Base-by-base conservation (phyloP, 148 eudicot genomes). In the Camellia lanceoleosa region DNA sequence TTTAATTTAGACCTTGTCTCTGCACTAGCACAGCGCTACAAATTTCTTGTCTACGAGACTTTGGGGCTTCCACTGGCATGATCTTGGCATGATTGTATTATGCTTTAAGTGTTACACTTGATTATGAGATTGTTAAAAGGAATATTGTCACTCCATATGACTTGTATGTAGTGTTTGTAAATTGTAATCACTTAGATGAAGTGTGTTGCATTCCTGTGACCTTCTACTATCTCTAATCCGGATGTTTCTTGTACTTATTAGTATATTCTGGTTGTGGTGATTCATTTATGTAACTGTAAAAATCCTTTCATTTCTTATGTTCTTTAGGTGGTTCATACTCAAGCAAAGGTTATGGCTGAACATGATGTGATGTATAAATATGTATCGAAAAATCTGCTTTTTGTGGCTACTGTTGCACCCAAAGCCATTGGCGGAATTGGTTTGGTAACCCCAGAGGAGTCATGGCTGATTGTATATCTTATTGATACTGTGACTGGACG, bases 341-440 rank as follows among this genome's bases (percentile, higher is more conserved):
- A 97, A 85, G 94, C 98, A 71, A 97, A 97, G 85, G 93, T 89
- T 69, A 80, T 89, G 75, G 85, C 88, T 51, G 97, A 97, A 78
- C 93, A 92, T 82, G 97, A 94, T 84, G 95, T 97, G 76, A 89
- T 94, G 95, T 97, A 92, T 87, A 97, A 97, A 83, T 97, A 97
- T 82, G 79, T 89, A 83, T 97, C 98, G 43, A 97, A 90, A 78
- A 97, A 97, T 84, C 74, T 94, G 68, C 85, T 97, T 68, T 97
- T 97, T 82, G 88, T 94, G 76, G 98, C 94, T 52, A 94, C 98
- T 68, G 96, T 86, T 86, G 75, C 98, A 47, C 99, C 99, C 60
- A 92, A 97, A 89, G 99, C 95, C 77, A 85, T 82, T 69, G 97
- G 90, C 83, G 87, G 87, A 60, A 90, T 97, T 64, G 99, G 99